Percentiles rank a stretch among this genome's conserved stretches.
Conservation (phyloP, 495 filamentous ascomycete genomes). For the Hyaloscypha bicolor region DNA sequence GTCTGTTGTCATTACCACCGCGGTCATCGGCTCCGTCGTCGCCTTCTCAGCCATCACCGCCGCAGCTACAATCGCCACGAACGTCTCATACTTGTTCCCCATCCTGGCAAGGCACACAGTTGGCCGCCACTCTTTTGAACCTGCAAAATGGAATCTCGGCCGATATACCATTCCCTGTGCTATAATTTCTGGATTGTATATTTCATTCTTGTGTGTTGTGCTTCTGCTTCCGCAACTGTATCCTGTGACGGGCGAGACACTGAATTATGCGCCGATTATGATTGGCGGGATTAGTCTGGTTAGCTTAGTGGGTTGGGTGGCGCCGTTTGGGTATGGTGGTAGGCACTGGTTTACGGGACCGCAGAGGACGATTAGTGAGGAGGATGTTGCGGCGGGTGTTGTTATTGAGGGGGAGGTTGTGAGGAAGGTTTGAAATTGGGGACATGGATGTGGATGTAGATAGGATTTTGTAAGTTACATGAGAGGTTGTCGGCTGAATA, state of each 20-base stretch:
- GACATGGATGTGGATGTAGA: no score
- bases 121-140: slow-evolving; percentile 35
- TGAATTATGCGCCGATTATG: slow-evolving; percentile 37
- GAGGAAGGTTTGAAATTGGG: no score
- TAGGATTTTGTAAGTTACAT: no score
- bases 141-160: slow-evolving; percentile 38
- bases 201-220: slow-evolving; percentile 33
- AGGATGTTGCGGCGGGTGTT: slow-evolving; percentile 13
- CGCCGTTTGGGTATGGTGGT: slow-evolving; percentile 31
- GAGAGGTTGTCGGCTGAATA: no score
- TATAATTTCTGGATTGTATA: slow-evolving; percentile 26
- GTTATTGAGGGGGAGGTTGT: slow-evolving; percentile 1
- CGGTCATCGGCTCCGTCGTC: slow-evolving; percentile 39
- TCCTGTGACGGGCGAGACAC: slow-evolving; percentile 30
- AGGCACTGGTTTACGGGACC: slow-evolving; percentile 35
- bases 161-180: slow-evolving; percentile 18
- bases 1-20: slow-evolving; percentile 32
- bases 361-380: slow-evolving; percentile 33
- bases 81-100: slow-evolving; percentile 38
- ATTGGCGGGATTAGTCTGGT: slow-evolving; percentile 34
- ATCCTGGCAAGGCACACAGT: slow-evolving; percentile 39
- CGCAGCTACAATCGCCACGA: slow-evolving; percentile 38
- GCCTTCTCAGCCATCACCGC: slow-evolving; percentile 40
- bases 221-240: slow-evolving; percentile 35
- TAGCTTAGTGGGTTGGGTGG: slow-evolving; percentile 28